Evolutionary conservation across 2,329 filamentous ascomycete species (phyloP).

Genomic region (Scytalidium sp.): DNA sequence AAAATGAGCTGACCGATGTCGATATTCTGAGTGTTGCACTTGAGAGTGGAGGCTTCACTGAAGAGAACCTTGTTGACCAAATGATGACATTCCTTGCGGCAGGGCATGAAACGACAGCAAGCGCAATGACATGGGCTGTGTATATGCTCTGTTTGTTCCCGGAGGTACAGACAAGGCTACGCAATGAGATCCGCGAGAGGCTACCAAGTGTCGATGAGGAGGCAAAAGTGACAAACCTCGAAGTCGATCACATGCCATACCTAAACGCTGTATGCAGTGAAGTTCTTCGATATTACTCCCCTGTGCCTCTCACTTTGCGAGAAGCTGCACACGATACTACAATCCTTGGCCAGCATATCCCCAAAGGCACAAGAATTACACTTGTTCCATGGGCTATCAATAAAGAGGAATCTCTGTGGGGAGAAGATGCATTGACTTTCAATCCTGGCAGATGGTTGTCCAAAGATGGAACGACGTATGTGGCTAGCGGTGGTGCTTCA

Average conservation of each 20-base stretch:
- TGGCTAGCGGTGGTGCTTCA: constrained; percentile 65
- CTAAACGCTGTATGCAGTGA: constrained; percentile 78
- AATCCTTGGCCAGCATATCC: constrained; percentile 63
- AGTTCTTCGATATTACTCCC: constrained; percentile 68
- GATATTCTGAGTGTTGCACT: constrained; percentile 83
- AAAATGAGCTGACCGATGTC: constrained; percentile 48
- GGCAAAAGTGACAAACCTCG: constrained; percentile 44
- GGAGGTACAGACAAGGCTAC: constrained; percentile 62
- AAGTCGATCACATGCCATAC: constrained; percentile 74
- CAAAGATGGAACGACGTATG: constrained; percentile 35
- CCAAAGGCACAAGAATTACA: constrained; percentile 67
- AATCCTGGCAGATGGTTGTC: constrained; percentile 74
- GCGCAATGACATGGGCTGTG: constrained; percentile 71
- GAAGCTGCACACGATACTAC: constrained; percentile 61
- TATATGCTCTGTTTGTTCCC: constrained; percentile 67
- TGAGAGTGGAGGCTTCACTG: constrained; percentile 69
- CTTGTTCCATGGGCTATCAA: constrained; percentile 65
- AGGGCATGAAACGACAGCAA: constrained; percentile 76
- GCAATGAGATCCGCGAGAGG: constrained; percentile 53
- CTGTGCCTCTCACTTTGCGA: constrained; percentile 70
- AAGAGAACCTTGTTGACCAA: constrained; percentile 81
- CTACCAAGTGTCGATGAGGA: constrained; percentile 12
- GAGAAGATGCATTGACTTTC: constrained; percentile 70
- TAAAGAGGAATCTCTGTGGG: constrained; percentile 68
- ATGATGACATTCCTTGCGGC: constrained; percentile 88